Percentiles rank a stretch among this genome's conserved stretches.
phyloP scores from a whole-genome alignment of 768 basidiomycete genomes.

The Suillus alpinus region DNA sequence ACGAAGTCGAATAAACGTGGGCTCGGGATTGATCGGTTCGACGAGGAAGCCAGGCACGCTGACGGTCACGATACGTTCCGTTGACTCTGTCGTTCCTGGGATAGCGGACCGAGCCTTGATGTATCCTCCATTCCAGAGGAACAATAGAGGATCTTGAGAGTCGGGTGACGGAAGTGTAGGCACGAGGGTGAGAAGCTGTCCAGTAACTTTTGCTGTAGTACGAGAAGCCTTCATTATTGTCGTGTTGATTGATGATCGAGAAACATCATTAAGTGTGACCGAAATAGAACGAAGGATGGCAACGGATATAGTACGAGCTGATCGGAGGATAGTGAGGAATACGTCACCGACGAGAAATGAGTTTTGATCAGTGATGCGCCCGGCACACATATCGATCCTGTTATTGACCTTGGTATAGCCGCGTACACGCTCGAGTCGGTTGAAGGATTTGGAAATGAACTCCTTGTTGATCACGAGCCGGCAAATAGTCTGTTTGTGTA shows the following conservation, averaged over 20 bases:
- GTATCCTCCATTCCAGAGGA: neutral
- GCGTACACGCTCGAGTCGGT: neutral
- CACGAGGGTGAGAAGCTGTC: neutral
- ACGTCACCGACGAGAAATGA: neutral
- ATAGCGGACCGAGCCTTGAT: neutral
- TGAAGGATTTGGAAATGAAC: neutral
- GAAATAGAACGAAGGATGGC: neutral
- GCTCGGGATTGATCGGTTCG: neutral
- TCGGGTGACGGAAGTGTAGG: neutral
- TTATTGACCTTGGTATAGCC: neutral
- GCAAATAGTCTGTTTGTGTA: neutral
- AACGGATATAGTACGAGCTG: neutral
- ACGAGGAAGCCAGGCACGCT: neutral
- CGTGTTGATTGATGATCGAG: neutral
- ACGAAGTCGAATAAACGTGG: accelerated
- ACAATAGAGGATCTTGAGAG: no score
- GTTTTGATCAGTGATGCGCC: neutral
- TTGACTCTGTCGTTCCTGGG: neutral
- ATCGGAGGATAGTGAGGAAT: neutral
- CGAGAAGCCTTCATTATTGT: neutral
- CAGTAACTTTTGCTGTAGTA: neutral
- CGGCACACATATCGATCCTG: neutral
- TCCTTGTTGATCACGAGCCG: neutral
- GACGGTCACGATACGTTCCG: neutral
- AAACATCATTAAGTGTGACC: neutral